Evolutionary conservation across 306 rosid genomes (phyloP).

Genomic region (Cicer pinnatifidum): DNA sequence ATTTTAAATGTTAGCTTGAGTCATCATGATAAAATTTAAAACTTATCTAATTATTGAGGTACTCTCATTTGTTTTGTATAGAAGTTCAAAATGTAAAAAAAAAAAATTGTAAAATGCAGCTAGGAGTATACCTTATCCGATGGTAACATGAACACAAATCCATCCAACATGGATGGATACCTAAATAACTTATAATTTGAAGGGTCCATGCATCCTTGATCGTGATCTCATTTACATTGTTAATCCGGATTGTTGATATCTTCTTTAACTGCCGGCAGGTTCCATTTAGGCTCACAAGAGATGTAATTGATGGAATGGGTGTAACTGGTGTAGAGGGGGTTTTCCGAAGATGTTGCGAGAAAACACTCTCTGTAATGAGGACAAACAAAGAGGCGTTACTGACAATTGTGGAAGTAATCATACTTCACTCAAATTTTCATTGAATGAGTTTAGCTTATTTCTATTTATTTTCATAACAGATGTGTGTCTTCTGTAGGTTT

Average conservation of each 20-base stretch:
- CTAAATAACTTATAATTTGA: background rate
- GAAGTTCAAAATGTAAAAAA: no score
- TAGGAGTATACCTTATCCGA: background rate
- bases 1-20: no score
- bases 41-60: no score
- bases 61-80: no score
- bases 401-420: constrained; percentile 82
- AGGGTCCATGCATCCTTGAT: background rate
- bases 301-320: constrained; percentile 95
- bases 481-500: constrained; percentile 64
- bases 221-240: constrained; percentile 15
- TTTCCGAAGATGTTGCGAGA: constrained; percentile 95
- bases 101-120: no score
- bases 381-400: constrained; percentile 90
- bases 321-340: constrained; percentile 92
- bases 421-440: constrained; percentile 24
- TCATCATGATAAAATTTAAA: no score
- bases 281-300: constrained; percentile 94
- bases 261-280: constrained; percentile 56
- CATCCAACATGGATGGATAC: background rate
- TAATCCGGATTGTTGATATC: constrained; percentile 38
- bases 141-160: background rate
- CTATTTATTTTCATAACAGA: constrained; percentile 37
- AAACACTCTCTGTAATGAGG: constrained; percentile 94
- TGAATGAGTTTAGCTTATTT: constrained; percentile 11